phyloP scores from a whole-genome alignment of 495 filamentous ascomycete genomes.

The Podospora tetraspora region DNA sequence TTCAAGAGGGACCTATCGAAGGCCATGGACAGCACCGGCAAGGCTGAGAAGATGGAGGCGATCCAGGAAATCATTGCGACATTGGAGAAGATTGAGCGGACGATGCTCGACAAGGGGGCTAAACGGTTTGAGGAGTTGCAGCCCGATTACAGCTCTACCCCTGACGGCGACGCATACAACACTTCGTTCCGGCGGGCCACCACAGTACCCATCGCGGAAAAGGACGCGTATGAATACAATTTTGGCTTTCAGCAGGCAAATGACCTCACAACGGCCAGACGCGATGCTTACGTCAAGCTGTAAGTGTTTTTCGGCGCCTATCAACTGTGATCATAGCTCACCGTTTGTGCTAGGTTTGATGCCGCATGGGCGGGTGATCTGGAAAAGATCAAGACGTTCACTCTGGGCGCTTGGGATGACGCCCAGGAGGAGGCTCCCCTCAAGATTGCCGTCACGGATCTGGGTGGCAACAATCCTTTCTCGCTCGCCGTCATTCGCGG shows the following conservation, averaged over 20 bases:
- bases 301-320: conserved; percentile 23
- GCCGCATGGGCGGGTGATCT: conserved; percentile 65
- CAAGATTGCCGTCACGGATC: conserved; percentile 54
- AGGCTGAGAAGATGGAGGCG: conserved; percentile 47
- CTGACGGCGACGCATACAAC: conserved; percentile 4
- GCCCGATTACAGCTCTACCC: conserved; percentile 38
- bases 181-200: background rate
- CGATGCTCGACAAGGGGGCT: conserved; percentile 51
- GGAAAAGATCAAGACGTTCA: conserved; percentile 49
- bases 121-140: conserved; percentile 61
- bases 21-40: conserved; percentile 28
- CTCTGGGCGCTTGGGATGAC: conserved; percentile 39
- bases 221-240: conserved; percentile 37
- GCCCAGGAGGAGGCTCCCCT: conserved; percentile 51
- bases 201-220: conserved; percentile 1
- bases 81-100: conserved; percentile 48
- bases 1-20: conserved; percentile 31
- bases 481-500: conserved; percentile 58
- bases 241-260: conserved; percentile 44
- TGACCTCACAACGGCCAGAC: conserved; percentile 47
- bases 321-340: conserved; percentile 1
- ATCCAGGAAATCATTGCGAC: conserved; percentile 44
- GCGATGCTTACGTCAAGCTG: conserved; percentile 52
- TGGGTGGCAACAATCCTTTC: conserved; percentile 46
- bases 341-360: conserved; percentile 51